Base-by-base conservation (phyloP, 768 basidiomycete genomes). In the Lentinula edodes region DNA sequence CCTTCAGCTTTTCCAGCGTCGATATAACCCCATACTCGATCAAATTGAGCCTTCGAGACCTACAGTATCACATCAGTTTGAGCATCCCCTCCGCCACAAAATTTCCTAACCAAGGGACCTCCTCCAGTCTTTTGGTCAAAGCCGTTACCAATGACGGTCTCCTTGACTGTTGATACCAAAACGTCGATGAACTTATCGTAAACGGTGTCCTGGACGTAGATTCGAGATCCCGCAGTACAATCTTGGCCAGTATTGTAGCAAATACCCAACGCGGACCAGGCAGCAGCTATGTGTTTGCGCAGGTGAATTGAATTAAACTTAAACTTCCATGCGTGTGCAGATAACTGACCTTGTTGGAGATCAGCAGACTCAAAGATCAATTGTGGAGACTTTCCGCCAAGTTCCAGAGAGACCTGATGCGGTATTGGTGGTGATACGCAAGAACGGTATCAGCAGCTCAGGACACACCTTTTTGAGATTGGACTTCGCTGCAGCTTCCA, bases 241-340 rank as follows among this genome's bases (percentile, higher is more conserved):
- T 93, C 91, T 73, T 96, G 92, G n/a, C 93, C 92, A 39, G 89
- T 86, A 67, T 93, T 93, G 74, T 91, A 94, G 66, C 88, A 87
- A 60, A 95, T 89, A 20, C 94, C 93, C 23, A 95, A 78, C 7
- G 87, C 89, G 20, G 87, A 85, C 93, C 94, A 96, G 66, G 82
- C 86, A 34, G 92, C 90, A 60, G 93, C 93, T 84, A 72, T 1
- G n/a, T 38, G 10, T 35, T 34, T 3, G 8, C n/a, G 42, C 39
- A 23, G 7, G 20, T 35, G 53, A 20, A 35, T 61, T 52, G 61
- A 16, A 18, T 39, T 43, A 45, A 32, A n/a, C 13, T n/a, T n/a
- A 38, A n/a, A 12, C 20, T 8, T 39, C 5, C 10, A 41, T 13
- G 16, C 1, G 15, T 12, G 34, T 28, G 36, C 28, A 15, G 39